Base-by-base conservation (phyloP, 495 filamentous ascomycete genomes). In the Aspergillus hancockii region DNA sequence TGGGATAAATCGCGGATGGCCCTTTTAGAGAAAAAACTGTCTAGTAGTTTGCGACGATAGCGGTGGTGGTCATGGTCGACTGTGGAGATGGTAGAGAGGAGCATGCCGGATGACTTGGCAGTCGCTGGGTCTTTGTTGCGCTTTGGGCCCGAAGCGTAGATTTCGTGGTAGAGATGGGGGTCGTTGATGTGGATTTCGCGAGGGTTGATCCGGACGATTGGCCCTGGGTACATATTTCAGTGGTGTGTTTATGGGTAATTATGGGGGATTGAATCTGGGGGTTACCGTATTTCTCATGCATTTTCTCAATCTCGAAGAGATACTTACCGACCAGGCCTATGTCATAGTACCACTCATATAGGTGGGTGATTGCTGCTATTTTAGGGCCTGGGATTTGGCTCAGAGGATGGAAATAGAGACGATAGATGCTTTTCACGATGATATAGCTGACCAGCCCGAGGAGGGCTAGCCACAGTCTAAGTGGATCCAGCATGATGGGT, bases 291-390 rank as follows among this genome's bases (percentile, higher is more conserved):
- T 68, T 63, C 47, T 79, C 64, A 56, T 85, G 82, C 77, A 83
- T 76, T 12, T 71, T 62, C 49, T 74, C 61, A 32, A 85, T 77
- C 46, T 75, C 61, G 56, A 67, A 75, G 9, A 75, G 71, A 56
- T 81, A 85, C 55, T 67, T 64, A 1, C 80, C 80, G 7, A 66
- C 61, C 10, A 71, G 64, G 38, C 79, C 59, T 16, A 81, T 60
- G 52, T 84, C 79, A 51, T 80, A 78, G 60, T 81, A 85, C 38
- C 78, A 78, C 49, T 85, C 83, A 30, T 80, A 80, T 21, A 75
- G 60, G 25, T 70, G 73, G 14, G 76, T 77, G 7, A 68, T 60
- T 0, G 77, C 79, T 0, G 80, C 77, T 6, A 83, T 62, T 63
- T 72, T 79, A 0, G 79, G 78, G 0, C 80, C 82, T 7, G 82